Base-by-base conservation (phyloP, 441 rosid genomes). In the Geranium incanum region DNA sequence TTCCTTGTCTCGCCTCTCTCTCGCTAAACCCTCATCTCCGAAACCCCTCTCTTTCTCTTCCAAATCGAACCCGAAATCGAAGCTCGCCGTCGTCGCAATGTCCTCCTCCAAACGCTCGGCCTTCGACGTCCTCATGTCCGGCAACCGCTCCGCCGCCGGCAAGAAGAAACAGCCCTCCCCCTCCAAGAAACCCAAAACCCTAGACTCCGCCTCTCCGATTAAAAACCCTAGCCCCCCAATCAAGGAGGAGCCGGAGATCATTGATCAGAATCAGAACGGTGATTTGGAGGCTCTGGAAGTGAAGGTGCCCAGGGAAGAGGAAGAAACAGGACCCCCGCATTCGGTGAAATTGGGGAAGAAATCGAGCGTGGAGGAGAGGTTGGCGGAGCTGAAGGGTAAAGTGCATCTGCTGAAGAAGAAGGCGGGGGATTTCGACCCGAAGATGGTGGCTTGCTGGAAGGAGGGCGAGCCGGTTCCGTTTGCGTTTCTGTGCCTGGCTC, bases 391-490 rank as follows among this genome's bases (percentile, higher is more conserved):
- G 81, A 94, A 85, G 86, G 78, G 82, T 38, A 88, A 85, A 74
- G 80, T 89, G 50, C 81, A 69, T 36, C 69, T 74, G 72, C 59
- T 92, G 84, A 94, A 86, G 87, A 85, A 83, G 84, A 86, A 86
- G 81, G 80, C 91, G 0, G 78, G 72, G 3, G 92, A 90, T 37
- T 92, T 90, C 70, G 78, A 83, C 50, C 89, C 97, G 1, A 73
- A 79, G 43, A 75, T 16, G 70, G 80, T 87, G 70, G 86, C 85
- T 13, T 78, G 75, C 71, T 95, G 95, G 97, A 88, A 71, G 77
- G 84, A 84, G 21, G 89, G 87, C n/a, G 92, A 90, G 79, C 86
- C 83, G 70, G 96, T 95, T 72, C 96, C 97, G 39, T 95, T 95
- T 74, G 52, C 88, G 68, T 92, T 94, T 76, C 70, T 89, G 21